Evolutionary conservation across 164 flowering plant genomes (phyloP).

Genomic region (Liriodendron chinense): DNA sequence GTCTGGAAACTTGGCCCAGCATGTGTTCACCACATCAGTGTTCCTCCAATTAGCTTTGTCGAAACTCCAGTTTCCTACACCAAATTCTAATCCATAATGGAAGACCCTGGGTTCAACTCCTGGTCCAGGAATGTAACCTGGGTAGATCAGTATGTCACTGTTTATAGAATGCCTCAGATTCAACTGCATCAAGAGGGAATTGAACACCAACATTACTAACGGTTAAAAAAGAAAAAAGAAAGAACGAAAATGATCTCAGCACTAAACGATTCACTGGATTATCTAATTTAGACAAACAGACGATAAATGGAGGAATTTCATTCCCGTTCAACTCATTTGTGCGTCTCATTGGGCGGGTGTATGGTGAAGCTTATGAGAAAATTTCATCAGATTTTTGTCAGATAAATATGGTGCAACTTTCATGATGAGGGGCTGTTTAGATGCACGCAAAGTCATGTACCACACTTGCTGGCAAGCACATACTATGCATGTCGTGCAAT

Average conservation of each 20-base stretch:
- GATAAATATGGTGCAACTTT: too few species aligned
- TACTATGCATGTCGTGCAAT: too few species aligned
- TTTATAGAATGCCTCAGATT: constrained; percentile 66
- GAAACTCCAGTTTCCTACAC: constrained; percentile 92
- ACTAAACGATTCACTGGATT: background rate
- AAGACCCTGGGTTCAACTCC: constrained; percentile 78
- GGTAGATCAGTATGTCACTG: constrained; percentile 75
- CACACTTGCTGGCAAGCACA: too few species aligned
- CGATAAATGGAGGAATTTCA: background rate
- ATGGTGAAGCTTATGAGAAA: background rate
- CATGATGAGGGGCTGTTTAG: too few species aligned
- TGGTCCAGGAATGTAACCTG: constrained; percentile 82
- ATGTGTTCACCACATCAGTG: constrained; percentile 69
- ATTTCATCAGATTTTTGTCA: background rate
- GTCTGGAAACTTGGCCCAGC: constrained; percentile 94
- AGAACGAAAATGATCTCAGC: background rate
- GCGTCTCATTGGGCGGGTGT: background rate
- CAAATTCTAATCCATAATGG: constrained; percentile 83
- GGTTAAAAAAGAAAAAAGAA: background rate
- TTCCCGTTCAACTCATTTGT: background rate
- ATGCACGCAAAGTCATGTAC: too few species aligned
- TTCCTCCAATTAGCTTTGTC: constrained; percentile 91
- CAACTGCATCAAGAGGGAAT: constrained; percentile 52
- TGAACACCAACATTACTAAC: background rate
- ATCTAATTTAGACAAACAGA: background rate